Percentiles rank a stretch among this genome's conserved stretches.
phyloP scores from a whole-genome alignment of 495 filamentous ascomycete genomes.

The Tetracladium setigerum region DNA sequence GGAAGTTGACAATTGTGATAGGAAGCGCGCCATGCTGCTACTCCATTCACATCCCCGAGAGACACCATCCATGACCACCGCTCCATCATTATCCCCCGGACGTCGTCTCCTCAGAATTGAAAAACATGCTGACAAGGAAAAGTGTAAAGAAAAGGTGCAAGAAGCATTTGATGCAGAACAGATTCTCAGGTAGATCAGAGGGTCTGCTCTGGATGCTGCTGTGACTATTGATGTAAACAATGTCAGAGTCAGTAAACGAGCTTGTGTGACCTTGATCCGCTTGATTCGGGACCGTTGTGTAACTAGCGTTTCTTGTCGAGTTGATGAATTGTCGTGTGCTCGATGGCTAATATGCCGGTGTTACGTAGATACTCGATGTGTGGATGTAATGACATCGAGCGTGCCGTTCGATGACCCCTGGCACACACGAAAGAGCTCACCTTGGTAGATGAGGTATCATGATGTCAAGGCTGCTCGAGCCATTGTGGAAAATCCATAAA shows the following conservation, averaged over 20 bases:
- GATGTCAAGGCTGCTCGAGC: slow-evolving; percentile 23
- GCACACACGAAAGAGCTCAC: slow-evolving; percentile 14
- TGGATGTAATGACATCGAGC: slow-evolving; percentile 22
- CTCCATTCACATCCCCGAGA: background rate
- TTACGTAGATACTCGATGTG: slow-evolving; percentile 15
- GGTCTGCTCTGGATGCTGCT: slow-evolving; percentile 19
- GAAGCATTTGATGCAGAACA: slow-evolving; percentile 17
- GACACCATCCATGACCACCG: background rate
- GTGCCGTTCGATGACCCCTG: slow-evolving; percentile 24
- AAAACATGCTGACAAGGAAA: slow-evolving; percentile 15
- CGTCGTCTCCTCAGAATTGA: slow-evolving; percentile 12
- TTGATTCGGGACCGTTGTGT: slow-evolving; percentile 18
- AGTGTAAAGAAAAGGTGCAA: slow-evolving; percentile 13
- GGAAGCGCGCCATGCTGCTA: slow-evolving; percentile 10
- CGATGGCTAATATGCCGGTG: slow-evolving; percentile 7
- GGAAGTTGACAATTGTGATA: background rate
- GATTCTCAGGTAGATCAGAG: slow-evolving; percentile 18
- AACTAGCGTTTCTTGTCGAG: slow-evolving; percentile 7
- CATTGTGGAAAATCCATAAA: slow-evolving; percentile 19
- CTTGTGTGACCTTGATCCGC: slow-evolving; percentile 19
- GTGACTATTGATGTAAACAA: slow-evolving; percentile 5
- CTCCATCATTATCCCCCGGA: slow-evolving; percentile 15
- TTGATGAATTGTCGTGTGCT: background rate
- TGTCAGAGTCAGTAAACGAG: slow-evolving; percentile 16
- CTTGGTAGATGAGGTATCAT: slow-evolving; percentile 13